Percentiles rank a stretch among this genome's conserved stretches.
These are phyloP conservation scores for Phyllosticta citrichinensis DNA, from an alignment of 2,329 filamentous ascomycete species.

Conservation along the genomic window DNA sequence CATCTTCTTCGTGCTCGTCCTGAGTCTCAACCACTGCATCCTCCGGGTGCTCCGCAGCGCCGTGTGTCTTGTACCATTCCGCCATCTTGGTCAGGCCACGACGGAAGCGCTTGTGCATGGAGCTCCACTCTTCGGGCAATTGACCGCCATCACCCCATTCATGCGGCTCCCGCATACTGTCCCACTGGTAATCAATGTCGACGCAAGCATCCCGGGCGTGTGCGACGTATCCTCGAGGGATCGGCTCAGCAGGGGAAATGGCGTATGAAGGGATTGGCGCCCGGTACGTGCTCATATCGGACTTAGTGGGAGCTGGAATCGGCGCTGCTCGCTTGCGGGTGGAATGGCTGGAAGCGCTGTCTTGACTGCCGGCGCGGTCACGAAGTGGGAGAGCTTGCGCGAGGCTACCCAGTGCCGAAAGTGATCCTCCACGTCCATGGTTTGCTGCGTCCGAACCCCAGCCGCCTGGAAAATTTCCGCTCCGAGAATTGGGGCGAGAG, in stretches of 20 bases:
- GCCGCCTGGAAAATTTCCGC: conserved; percentile 44
- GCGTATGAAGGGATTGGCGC: conserved; percentile 76
- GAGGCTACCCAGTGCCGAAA: conserved; percentile 25
- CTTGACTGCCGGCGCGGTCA: conserved; percentile 38
- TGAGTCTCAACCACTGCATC: conserved; percentile 18
- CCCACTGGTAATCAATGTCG: conserved; percentile 90
- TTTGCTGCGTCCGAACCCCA: conserved; percentile 35
- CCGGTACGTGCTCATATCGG: conserved; percentile 43
- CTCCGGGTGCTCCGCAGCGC: conserved; percentile 29
- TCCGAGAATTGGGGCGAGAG: conserved; percentile 27
- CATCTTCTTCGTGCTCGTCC: conserved; percentile 27
- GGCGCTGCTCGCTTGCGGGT: conserved; percentile 17
- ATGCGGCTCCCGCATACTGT: conserved; percentile 70
- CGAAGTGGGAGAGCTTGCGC: conserved; percentile 31
- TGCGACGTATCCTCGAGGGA: conserved; percentile 78
- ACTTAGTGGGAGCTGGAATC: conserved; percentile 17
- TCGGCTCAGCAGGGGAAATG: conserved; percentile 66
- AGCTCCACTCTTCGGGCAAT: conserved; percentile 88
- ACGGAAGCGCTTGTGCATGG: conserved; percentile 87
- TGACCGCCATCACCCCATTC: conserved; percentile 82
- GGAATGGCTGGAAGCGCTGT: conserved; percentile 19
- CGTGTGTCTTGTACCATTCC: conserved; percentile 63
- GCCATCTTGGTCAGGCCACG: conserved; percentile 69
- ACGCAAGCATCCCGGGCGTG: conserved; percentile 83
- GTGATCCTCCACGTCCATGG: conserved; percentile 12